Evolutionary conservation across 495 filamentous ascomycete genomes (phyloP).

Genomic region (Neurospora sp.): DNA sequence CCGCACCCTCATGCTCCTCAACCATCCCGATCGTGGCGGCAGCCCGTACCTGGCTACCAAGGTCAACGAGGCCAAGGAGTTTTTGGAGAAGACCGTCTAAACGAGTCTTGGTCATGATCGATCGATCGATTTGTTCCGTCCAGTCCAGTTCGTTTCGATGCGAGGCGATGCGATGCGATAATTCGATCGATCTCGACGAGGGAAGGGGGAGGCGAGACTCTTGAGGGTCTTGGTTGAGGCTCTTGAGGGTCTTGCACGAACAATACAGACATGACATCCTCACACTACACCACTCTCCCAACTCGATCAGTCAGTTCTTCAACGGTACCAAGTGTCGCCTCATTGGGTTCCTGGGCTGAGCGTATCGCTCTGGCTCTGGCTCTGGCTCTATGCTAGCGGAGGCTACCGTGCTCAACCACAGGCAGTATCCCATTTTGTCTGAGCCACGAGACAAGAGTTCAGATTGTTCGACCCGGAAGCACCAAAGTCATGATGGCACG

Average conservation of each 20-base stretch:
- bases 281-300: background rate
- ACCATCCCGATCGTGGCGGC: conserved; percentile 94
- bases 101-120: background rate
- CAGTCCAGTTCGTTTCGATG: background rate
- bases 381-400: too few species aligned
- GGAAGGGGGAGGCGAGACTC: too few species aligned
- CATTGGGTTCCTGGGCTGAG: background rate
- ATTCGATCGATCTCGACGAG: background rate
- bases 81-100: conserved; percentile 62
- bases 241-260: background rate
- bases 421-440: too few species aligned
- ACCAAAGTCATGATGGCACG: too few species aligned
- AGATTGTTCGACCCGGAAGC: too few species aligned
- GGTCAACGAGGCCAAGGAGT: conserved; percentile 96
- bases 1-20: conserved; percentile 90
- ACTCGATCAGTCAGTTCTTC: background rate
- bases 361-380: too few species aligned
- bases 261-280: background rate
- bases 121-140: background rate
- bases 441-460: too few species aligned
- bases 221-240: too few species aligned
- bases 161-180: background rate
- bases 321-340: background rate
- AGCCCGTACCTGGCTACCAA: conserved; percentile 95
- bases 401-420: too few species aligned